phyloP scores from a whole-genome alignment of 2,329 filamentous ascomycete species.

The Septoria petroselini region DNA sequence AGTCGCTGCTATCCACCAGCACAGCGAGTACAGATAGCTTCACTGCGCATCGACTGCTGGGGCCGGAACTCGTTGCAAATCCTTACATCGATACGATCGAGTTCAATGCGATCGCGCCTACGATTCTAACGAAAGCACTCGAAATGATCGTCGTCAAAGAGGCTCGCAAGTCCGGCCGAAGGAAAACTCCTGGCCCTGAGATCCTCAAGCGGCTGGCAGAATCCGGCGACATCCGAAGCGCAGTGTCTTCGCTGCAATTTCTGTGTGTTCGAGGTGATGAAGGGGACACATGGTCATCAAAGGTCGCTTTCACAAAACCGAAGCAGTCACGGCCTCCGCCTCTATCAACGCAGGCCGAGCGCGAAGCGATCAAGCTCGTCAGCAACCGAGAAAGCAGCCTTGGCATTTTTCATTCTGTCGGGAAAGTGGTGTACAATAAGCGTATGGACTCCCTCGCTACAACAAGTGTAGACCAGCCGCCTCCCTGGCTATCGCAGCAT shows the following conservation, averaged over 20 bases:
- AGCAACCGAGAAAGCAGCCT: constrained; percentile 84
- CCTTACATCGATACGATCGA: constrained; percentile 76
- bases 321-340: constrained; percentile 60
- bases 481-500: constrained; percentile 47
- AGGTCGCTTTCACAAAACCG: constrained; percentile 65
- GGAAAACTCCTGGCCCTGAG: constrained; percentile 70
- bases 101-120: constrained; percentile 88
- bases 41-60: constrained; percentile 84
- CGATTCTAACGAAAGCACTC: constrained; percentile 78
- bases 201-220: constrained; percentile 79
- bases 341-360: constrained; percentile 71
- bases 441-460: constrained; percentile 57
- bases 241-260: constrained; percentile 89
- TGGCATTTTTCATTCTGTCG: constrained; percentile 93
- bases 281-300: constrained; percentile 71
- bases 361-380: constrained; percentile 74
- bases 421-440: constrained; percentile 96
- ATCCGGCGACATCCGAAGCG: constrained; percentile 86
- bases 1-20: constrained; percentile 80
- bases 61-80: constrained; percentile 79
- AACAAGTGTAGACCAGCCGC: constrained; percentile 42
- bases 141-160: constrained; percentile 82
- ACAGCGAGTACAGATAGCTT: constrained; percentile 86
- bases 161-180: constrained; percentile 70
- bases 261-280: constrained; percentile 78